Percentiles rank a stretch among this genome's conserved stretches.
phyloP scores from a whole-genome alignment of 495 filamentous ascomycete species.

The Neurospora intermedia region DNA sequence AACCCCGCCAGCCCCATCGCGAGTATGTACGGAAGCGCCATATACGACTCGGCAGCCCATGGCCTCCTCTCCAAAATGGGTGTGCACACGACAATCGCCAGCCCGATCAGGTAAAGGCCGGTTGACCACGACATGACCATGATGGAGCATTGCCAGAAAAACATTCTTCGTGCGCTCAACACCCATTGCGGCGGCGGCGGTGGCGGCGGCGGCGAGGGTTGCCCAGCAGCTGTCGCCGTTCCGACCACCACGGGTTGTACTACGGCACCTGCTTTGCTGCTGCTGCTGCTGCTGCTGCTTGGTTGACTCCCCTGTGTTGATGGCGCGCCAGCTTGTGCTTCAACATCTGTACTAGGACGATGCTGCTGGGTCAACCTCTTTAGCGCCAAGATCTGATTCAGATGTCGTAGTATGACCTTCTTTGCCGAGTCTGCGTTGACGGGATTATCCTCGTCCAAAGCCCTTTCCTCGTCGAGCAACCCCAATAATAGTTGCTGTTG shows the following conservation, averaged over 20 bases:
- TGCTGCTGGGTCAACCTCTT: not conserved
- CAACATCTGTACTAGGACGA: not conserved
- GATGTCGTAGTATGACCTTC: not conserved
- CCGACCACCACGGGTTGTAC: not conserved
- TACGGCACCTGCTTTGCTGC: not conserved
- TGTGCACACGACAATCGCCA: conserved; percentile 3
- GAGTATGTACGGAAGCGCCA: not conserved
- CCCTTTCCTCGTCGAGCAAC: not conserved
- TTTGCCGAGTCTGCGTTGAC: not conserved
- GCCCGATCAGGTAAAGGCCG: not conserved
- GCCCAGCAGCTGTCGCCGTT: not conserved
- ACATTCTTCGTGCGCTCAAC: conserved; percentile 1
- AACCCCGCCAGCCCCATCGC: not conserved
- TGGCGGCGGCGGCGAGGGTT: too few relatives aligned
- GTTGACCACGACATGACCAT: conserved; percentile 6
- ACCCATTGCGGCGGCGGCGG: not conserved
- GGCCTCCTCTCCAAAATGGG: not conserved
- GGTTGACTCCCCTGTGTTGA: too few relatives aligned
- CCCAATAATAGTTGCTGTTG: not conserved
- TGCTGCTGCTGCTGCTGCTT: not conserved
- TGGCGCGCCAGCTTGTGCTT: not conserved
- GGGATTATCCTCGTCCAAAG: not conserved
- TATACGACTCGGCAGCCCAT: not conserved
- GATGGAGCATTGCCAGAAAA: conserved; percentile 4
- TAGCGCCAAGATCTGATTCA: not conserved